Evolutionary conservation across 176 grass and related monocot genomes (phyloP).

Genomic region (Oryza meridionalis): DNA sequence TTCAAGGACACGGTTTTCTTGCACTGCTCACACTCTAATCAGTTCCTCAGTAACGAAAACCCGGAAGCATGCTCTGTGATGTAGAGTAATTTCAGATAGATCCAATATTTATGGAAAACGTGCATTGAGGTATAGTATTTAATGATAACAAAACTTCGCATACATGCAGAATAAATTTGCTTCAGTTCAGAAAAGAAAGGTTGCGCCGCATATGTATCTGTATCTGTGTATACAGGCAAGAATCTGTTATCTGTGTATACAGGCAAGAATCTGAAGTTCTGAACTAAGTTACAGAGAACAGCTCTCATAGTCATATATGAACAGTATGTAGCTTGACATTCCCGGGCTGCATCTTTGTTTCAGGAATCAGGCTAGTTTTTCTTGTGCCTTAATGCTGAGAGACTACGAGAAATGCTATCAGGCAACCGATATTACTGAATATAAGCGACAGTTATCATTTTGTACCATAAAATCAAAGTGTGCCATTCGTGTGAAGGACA

Average conservation of each 20-base stretch:
- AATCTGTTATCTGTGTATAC: not conserved
- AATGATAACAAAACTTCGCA: conserved; percentile 13
- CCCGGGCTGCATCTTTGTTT: not conserved
- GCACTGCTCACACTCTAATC: conserved; percentile 72
- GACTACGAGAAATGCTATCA: not conserved
- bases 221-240: too few relatives aligned
- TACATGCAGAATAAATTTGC: not conserved
- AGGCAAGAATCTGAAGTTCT: not conserved
- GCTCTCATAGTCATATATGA: not conserved
- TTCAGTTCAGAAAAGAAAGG: too few relatives aligned
- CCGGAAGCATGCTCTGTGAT: conserved; percentile 72
- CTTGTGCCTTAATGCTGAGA: not conserved
- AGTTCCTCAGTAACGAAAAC: conserved; percentile 75
- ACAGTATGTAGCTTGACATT: not conserved
- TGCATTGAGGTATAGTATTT: not conserved
- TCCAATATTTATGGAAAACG: not conserved
- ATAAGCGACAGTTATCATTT: not conserved
- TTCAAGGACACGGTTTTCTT: conserved; percentile 59
- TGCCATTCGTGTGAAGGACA: not conserved
- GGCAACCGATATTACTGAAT: not conserved
- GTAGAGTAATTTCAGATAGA: conserved; percentile 43
- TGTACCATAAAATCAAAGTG: not conserved
- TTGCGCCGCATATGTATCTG: too few relatives aligned
- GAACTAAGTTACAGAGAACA: not conserved
- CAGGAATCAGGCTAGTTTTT: not conserved